Base-by-base conservation (phyloP, 805 yeast species). In the Lipomyces spencermartinsiae region DNA sequence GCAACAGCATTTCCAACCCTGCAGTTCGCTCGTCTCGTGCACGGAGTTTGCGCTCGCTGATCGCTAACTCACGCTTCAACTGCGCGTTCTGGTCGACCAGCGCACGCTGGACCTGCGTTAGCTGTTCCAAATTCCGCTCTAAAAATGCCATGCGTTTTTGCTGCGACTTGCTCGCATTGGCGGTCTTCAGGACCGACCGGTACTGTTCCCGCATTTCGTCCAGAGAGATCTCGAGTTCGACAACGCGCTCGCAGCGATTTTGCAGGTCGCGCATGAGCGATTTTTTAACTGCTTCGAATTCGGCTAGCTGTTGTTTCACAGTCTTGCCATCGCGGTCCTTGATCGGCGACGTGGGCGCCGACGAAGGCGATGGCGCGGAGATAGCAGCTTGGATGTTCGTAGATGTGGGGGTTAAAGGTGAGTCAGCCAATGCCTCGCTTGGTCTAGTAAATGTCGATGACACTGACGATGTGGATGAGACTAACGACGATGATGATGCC, bases 11-110 rank as follows among this genome's bases (percentile, higher is more conserved):
- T 70, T 88, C 89, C 59, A 90, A 79, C 37, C 84, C 82, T 63
- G 81, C 80, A 60, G 90, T 89, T 60, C 89, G 82, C 62, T 81
- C 82, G 67, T 85, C 85, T 64, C 92, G 83, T 19, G 86, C 79
- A 22, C 85, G 87, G 37, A 89, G 83, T 67, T 89, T 82, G 69
- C 85, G 83, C 66, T 86, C 86, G 53, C 86, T 81, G 3, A 87
- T 80, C 34, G 81, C 80, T 22, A 89, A 79, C 71, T 89, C 92
- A 71, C 83, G 85, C 61, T 85, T 81, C 43, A 90, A 78, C 61
- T 84, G 80, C 37, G 82, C 78, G 74, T 90, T 90, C 74, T 88
- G 89, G n/a, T 81, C 77, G 68, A 88, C 89, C 39, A 89, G 83
- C 68, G 89, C 90, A 61, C 82, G 82, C 64, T 89, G 82, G 65